Evolutionary conservation across 1,139 yeast genomes (phyloP).

Genomic region (Sugiyamaella paludigena): DNA sequence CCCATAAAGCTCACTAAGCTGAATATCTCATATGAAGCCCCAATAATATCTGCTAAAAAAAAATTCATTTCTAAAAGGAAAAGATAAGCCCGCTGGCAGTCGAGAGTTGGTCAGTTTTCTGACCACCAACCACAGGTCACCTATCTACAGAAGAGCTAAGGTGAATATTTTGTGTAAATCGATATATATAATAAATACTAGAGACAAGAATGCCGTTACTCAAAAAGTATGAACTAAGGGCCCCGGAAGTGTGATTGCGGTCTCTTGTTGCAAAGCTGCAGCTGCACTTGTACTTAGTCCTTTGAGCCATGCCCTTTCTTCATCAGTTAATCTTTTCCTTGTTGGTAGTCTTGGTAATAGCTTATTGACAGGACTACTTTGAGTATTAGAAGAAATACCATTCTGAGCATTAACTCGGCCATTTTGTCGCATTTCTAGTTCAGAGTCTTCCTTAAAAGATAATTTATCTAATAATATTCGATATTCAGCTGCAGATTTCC

Average conservation of each 20-base stretch:
- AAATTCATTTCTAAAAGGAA: no score
- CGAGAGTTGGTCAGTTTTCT: no score
- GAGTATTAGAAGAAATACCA: conserved; percentile 4
- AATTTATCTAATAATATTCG: conserved; percentile 19
- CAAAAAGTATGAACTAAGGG: conserved; percentile 24
- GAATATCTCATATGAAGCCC: no score
- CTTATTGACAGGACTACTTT: neutral
- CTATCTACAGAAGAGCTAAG: no score
- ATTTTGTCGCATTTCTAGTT: conserved; percentile 1
- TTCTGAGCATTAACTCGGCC: conserved; percentile 9
- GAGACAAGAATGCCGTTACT: no score
- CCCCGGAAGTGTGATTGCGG: conserved; percentile 25
- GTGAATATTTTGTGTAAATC: no score
- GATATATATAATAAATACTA: no score
- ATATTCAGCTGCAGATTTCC: conserved; percentile 25
- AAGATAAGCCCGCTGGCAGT: no score
- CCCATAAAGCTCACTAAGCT: no score
- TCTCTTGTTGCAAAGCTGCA: conserved; percentile 25
- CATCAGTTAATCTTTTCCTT: conserved; percentile 15
- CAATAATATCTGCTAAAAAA: no score
- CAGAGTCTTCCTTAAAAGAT: neutral
- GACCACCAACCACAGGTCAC: no score
- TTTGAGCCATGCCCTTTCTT: conserved; percentile 25
- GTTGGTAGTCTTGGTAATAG: conserved; percentile 11
- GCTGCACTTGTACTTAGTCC: conserved; percentile 22